Evolutionary conservation across 495 filamentous ascomycete species (phyloP).

Genomic region (Trichoderma parareesei): DNA sequence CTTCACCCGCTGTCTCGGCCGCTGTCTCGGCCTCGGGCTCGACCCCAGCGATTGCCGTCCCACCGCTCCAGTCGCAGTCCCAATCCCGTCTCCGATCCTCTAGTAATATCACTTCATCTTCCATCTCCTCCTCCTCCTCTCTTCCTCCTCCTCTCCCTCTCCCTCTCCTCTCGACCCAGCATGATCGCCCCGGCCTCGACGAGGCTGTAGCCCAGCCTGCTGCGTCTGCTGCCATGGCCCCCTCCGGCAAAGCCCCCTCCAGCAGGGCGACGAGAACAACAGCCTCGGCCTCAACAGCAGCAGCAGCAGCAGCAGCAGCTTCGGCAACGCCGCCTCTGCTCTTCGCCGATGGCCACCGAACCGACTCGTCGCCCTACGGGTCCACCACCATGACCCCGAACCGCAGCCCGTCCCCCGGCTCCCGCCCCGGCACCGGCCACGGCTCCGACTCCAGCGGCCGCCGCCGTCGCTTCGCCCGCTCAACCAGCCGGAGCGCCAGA

Average conservation of each 20-base stretch:
- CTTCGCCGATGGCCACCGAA: background rate
- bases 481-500: background rate
- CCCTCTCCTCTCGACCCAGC: background rate
- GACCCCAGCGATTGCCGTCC: background rate
- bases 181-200: constrained; percentile 1
- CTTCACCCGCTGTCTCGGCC: background rate
- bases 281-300: constrained; percentile 6
- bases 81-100: background rate
- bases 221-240: constrained; percentile 6
- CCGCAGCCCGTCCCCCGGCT: background rate
- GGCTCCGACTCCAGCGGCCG: constrained; percentile 11
- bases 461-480: background rate
- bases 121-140: background rate
- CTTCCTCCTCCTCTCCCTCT: background rate
- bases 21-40: background rate
- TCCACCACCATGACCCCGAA: background rate
- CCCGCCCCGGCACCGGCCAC: constrained; percentile 9
- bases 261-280: constrained; percentile 13
- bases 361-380: background rate
- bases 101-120: background rate
- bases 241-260: constrained; percentile 4
- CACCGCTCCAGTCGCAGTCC: background rate
- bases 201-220: constrained; percentile 7
- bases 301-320: constrained; percentile 10
- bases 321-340: constrained; percentile 3